Base-by-base conservation (phyloP, 2,329 filamentous ascomycete species). In the Cordyceps tenuipes region DNA sequence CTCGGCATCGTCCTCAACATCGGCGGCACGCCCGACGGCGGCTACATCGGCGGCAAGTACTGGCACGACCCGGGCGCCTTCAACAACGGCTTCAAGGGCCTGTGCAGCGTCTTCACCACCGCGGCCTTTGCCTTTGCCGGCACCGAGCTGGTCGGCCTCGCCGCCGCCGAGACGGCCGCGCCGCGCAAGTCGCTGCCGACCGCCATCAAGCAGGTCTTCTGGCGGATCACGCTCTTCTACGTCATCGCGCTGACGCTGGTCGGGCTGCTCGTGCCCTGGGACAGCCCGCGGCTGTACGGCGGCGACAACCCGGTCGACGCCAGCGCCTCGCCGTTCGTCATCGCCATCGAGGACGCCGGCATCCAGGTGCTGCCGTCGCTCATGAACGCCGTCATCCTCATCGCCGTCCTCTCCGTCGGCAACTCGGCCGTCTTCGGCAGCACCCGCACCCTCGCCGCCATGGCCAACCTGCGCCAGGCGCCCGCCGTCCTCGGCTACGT, bases 311-410 rank as follows among this genome's bases (percentile, higher is more conserved):
- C 72, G 4, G 75, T 75, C 36, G 79, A 79, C 46, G 81, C 85
- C 34, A 82, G 82, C 13, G 86, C 89, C 4, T 92, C 89, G 8
- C 90, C 90, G 1, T 95, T 95, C 70, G 90, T 95, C 66, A 91
- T 95, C 66, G 88, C 90, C 62, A 92, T 94, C 66, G 76, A 86
- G 64, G 87, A 89, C 63, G 89, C 89, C 2, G 86, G 88, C 15
- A 92, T 95, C 67, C 75, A 80, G 31, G 84, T 85, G 7, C 80
- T 94, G 12, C 88, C 89, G 8, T 90, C 87, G 1, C 81, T 94
- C 54, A 91, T 95, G 86, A 95, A 95, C 72, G 85, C 82, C 21
- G 89, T 95, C 60, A 93, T 95, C 71, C 83, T 95, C 70, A 84
- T 94, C 62, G 86, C 90, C n/a, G 89, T 93, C 23, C 76, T 94